Conservation (phyloP, 768 basidiomycete species). For the Termitomyces sp. region DNA sequence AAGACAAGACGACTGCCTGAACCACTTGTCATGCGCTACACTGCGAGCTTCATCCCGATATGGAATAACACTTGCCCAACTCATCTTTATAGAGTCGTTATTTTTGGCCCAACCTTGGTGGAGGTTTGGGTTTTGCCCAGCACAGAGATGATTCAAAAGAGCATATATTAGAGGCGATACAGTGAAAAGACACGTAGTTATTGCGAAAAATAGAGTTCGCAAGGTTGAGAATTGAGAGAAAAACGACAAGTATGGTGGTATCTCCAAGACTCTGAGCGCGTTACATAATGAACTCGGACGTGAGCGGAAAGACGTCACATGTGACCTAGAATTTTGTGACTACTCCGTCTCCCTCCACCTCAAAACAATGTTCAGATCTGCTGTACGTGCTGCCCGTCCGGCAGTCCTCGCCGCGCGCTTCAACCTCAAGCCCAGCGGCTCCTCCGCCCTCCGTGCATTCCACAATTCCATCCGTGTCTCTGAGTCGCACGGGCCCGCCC, state of each 20-base stretch:
- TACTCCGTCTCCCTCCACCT: conserved; percentile 18
- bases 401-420: conserved; percentile 34
- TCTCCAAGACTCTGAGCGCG: neutral
- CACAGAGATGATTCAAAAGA: neutral
- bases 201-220: neutral
- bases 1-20: neutral
- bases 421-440: conserved; percentile 24
- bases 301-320: conserved; percentile 23
- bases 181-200: conserved; percentile 2
- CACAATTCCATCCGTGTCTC: conserved; percentile 56
- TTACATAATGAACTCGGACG: conserved; percentile 22
- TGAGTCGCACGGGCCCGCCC: conserved; percentile 41
- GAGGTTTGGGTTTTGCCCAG: neutral
- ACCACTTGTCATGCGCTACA: neutral
- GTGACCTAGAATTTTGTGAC: conserved; percentile 18
- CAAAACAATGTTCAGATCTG: conserved; percentile 38
- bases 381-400: conserved; percentile 41
- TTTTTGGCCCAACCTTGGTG: neutral
- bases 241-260: too few relatives aligned
- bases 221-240: neutral
- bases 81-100: neutral
- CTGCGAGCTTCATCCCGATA: neutral
- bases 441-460: conserved; percentile 44
- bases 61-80: conserved; percentile 1
- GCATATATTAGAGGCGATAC: neutral